A percentile compares a stretch with the other conserved stretches of the same genome.
These are phyloP conservation scores for Colletotrichum scovillei DNA, from an alignment of 2,329 filamentous ascomycete species.

Conservation along the genomic window DNA sequence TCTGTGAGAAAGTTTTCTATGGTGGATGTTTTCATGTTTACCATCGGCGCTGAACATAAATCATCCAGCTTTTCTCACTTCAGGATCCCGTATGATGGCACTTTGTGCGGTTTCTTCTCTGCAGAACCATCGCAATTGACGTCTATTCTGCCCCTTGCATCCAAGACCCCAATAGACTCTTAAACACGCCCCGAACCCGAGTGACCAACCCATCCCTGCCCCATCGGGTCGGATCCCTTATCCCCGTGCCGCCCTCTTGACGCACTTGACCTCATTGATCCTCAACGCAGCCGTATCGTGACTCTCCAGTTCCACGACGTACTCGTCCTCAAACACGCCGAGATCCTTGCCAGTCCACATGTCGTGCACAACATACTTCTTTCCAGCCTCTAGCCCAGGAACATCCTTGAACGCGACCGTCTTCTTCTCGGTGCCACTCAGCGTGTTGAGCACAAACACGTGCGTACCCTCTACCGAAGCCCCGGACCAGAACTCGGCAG, in stretches of 20 bases:
- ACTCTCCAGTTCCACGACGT: conserved; percentile 42
- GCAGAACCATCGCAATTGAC: not conserved
- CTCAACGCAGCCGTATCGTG: conserved; percentile 50
- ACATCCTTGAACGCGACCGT: conserved; percentile 55
- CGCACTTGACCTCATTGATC: conserved; percentile 37
- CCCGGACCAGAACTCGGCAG: conserved; percentile 63
- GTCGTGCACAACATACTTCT: conserved; percentile 53
- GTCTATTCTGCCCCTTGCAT: conserved; percentile 5
- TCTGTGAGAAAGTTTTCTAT: not conserved
- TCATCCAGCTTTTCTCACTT: not conserved
- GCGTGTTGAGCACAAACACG: conserved; percentile 60
- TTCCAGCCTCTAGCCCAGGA: conserved; percentile 47
- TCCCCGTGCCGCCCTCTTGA: conserved; percentile 13
- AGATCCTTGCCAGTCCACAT: conserved; percentile 58
- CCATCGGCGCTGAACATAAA: not conserved
- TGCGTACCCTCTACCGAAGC: conserved; percentile 54
- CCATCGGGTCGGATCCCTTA: not conserved
- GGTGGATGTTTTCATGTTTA: not conserved
- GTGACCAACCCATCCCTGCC: not conserved
- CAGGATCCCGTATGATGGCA: not conserved
- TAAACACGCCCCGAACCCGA: not conserved
- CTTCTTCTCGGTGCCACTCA: conserved; percentile 46
- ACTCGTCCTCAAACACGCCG: conserved; percentile 45
- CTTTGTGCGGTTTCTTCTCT: not conserved
- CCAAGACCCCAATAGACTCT: not conserved